Percentiles rank a stretch among this genome's conserved stretches.
These are phyloP conservation scores for Emmonsiellopsis sp. DNA, from an alignment of 2,329 filamentous ascomycete species.

Conservation along the genomic window DNA sequence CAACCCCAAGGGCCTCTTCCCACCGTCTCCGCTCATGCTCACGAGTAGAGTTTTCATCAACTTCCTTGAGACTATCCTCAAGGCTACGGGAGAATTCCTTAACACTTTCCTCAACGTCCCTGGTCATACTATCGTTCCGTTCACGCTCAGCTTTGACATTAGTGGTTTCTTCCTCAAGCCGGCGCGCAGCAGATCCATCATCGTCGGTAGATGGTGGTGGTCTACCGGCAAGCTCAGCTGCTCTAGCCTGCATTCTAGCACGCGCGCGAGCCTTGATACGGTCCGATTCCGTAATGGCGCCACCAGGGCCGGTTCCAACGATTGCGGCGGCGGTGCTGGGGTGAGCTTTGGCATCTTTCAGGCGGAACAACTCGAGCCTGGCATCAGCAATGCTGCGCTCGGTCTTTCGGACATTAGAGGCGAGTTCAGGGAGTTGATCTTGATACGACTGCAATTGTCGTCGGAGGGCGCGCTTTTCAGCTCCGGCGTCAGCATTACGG, in stretches of 20 bases:
- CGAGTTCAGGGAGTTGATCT: conserved; percentile 82
- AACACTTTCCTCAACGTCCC: conserved; percentile 92
- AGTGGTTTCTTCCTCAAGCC: conserved; percentile 79
- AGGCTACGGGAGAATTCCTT: conserved; percentile 76
- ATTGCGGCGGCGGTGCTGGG: conserved; percentile 71
- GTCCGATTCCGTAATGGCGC: conserved; percentile 83
- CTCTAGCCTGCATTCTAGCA: conserved; percentile 97
- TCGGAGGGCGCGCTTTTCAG: conserved; percentile 75
- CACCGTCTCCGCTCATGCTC: conserved; percentile 89
- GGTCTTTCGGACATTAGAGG: conserved; percentile 80
- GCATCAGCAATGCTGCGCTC: conserved; percentile 91
- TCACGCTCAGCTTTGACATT: conserved; percentile 77
- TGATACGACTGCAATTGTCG: conserved; percentile 81
- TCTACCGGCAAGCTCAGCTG: conserved; percentile 81
- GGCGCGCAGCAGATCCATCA: conserved; percentile 66
- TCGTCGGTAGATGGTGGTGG: conserved; percentile 62
- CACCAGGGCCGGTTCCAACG: conserved; percentile 86
- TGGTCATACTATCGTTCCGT: conserved; percentile 92
- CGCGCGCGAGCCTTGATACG: conserved; percentile 89
- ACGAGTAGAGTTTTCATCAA: conserved; percentile 60
- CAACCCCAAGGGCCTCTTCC: conserved; percentile 92
- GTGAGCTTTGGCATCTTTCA: conserved; percentile 87
- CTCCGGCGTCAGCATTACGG: conserved; percentile 68
- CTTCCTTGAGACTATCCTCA: conserved; percentile 80
- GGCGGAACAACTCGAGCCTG: conserved; percentile 80